phyloP scores from a whole-genome alignment of 352 stramenopile species.

The Globisporangium paddicum region DNA sequence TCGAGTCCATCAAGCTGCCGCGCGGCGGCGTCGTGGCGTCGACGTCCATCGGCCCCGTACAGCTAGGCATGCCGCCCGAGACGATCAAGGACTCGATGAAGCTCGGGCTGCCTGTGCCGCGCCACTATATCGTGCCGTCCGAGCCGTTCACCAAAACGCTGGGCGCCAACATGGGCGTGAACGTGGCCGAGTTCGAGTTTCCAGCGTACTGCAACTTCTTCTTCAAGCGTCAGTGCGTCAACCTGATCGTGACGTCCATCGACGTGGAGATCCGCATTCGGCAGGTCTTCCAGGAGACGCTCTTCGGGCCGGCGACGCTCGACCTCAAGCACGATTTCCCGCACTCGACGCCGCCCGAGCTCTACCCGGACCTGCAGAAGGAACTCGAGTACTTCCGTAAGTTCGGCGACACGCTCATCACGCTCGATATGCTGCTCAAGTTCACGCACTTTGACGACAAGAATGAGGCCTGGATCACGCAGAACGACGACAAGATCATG shows the following conservation, averaged over 20 bases:
- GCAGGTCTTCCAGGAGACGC: slow-evolving; percentile 87
- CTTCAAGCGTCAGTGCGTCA: slow-evolving; percentile 85
- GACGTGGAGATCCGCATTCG: slow-evolving; percentile 81
- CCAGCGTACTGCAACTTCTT: slow-evolving; percentile 98
- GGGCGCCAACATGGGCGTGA: slow-evolving; percentile 92
- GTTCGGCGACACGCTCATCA: slow-evolving; percentile 88
- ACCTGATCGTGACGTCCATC: slow-evolving; percentile 75
- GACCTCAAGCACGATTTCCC: slow-evolving; percentile 80
- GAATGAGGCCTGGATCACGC: slow-evolving; percentile 45
- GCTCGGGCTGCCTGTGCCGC: slow-evolving; percentile 89
- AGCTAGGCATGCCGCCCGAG: slow-evolving; percentile 94
- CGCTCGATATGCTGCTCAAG: slow-evolving; percentile 84
- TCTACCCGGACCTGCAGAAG: slow-evolving; percentile 71
- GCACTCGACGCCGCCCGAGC: slow-evolving; percentile 38
- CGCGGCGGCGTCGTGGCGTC: slow-evolving; percentile 70
- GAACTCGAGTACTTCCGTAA: slow-evolving; percentile 90
- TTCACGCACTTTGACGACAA: slow-evolving; percentile 85
- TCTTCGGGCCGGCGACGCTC: slow-evolving; percentile 73
- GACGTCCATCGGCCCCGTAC: slow-evolving; percentile 75
- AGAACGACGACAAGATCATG: slow-evolving; percentile 57
- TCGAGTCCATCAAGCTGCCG: slow-evolving; percentile 70
- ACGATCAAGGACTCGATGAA: slow-evolving; percentile 98
- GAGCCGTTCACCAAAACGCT: slow-evolving; percentile 94
- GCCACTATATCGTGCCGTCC: slow-evolving; percentile 93
- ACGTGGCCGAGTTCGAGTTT: slow-evolving; percentile 97